Evolutionary conservation across 306 rosid species (phyloP), one percentile per base, ranked within the genome.

Genomic region (Glycine tomentella): DNA sequence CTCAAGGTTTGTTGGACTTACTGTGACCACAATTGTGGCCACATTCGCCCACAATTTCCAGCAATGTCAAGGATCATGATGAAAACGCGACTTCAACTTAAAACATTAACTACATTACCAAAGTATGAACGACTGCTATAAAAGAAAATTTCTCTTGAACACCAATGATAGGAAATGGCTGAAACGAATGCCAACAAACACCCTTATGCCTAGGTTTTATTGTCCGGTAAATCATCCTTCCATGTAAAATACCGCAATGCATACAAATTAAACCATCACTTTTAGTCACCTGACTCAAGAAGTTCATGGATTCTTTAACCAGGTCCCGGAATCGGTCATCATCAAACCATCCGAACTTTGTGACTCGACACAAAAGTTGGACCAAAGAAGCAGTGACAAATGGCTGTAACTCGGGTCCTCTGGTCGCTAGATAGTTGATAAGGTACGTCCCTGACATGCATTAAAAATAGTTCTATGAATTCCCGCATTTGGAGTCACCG

Each of bases 341-440:
- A 74, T 88, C 91, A 81, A 88, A 83, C 91, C 91, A 88, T 71
- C 91, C 91, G 45, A 88, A 88, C 57, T 88, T 88, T 2, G 91
- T 86, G 65, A 88, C 70, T 49, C 91, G 78, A 76, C 87, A 85
- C 31, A 88, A 8, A 34, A 88, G 91, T 44, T 85, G 91, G 78
- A 85, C 83, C 81, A 88, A 69, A 38, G 91, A 88, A 69, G 87
- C 89, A 51, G 82, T 83, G n/a, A 88, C 91, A 74, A 88, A 88
- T 34, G 89, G 83, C 84, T 88, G 87, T 71, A 88, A 81, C 77
- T 86, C 91, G 9, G 91, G 91, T 78, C 91, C 91, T 86, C 91
- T 88, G 42, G 82, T 88, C 0, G 86, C 89, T 40, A 88, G 84
- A 66, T 88, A 88, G 84, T 83, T 88, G 33, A 88, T 78, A 16